A percentile compares a stretch with the other conserved stretches of the same genome.
These are phyloP conservation scores for Epichloe amarillans DNA, from an alignment of 2,329 filamentous ascomycete genomes.

Conservation along the genomic window DNA sequence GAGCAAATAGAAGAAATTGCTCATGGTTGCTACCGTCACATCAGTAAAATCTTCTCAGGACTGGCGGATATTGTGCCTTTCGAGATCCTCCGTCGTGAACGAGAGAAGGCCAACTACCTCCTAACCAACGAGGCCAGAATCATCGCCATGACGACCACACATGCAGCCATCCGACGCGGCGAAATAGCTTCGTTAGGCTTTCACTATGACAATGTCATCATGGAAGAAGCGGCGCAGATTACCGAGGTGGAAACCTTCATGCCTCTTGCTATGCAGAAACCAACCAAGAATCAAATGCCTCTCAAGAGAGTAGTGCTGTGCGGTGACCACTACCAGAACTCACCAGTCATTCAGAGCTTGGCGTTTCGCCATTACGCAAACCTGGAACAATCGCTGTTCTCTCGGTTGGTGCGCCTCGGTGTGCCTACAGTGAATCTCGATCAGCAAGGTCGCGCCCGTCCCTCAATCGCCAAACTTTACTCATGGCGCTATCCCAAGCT, in stretches of 20 bases:
- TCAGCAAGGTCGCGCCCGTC: slow-evolving; percentile 81
- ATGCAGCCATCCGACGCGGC: slow-evolving; percentile 84
- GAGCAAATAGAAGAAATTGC: slow-evolving; percentile 62
- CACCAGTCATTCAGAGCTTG: slow-evolving; percentile 85
- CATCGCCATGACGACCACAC: slow-evolving; percentile 96
- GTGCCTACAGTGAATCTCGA: slow-evolving; percentile 87
- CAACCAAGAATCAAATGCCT: slow-evolving; percentile 56
- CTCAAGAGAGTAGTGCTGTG: slow-evolving; percentile 84
- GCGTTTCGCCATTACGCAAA: slow-evolving; percentile 93
- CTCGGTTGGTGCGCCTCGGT: slow-evolving; percentile 75
- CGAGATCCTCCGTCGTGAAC: slow-evolving; percentile 76
- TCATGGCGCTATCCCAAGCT: slow-evolving; percentile 82
- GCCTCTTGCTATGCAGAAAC: slow-evolving; percentile 80
- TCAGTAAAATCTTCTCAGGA: slow-evolving; percentile 81
- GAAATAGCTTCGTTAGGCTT: slow-evolving; percentile 90
- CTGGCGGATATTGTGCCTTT: slow-evolving; percentile 89
- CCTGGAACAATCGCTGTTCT: slow-evolving; percentile 89
- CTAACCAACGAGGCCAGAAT: slow-evolving; percentile 93
- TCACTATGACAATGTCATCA: slow-evolving; percentile 92
- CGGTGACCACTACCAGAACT: slow-evolving; percentile 94
- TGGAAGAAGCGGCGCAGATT: slow-evolving; percentile 97
- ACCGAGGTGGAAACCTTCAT: slow-evolving; percentile 97
- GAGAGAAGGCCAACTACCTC: slow-evolving; percentile 92
- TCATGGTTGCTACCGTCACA: slow-evolving; percentile 75
- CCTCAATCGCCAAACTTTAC: slow-evolving; percentile 79